A percentile compares a stretch with the other conserved stretches of the same genome.
phyloP scores from a whole-genome alignment of 208 protist genomes.

The Wallacemonas sp. region DNA sequence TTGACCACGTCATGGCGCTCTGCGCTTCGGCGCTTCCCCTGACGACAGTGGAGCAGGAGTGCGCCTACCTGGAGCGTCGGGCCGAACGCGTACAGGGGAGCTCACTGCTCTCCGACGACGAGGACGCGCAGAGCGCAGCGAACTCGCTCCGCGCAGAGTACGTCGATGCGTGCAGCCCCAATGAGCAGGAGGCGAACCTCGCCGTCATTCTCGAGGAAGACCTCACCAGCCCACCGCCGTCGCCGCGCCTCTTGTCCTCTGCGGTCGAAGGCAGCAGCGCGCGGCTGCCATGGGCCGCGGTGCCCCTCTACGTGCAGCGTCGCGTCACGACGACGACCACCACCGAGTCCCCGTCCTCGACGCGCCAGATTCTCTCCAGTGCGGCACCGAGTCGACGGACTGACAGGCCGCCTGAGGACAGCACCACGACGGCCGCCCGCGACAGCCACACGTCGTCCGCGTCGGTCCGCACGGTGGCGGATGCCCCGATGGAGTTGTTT shows the following conservation, averaged over 20 bases:
- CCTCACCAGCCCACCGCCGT: conserved; percentile 2
- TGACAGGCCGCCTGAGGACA: not conserved
- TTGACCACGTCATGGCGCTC: conserved; percentile 8
- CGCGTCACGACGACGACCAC: not conserved
- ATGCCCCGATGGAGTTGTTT: conserved; percentile 6
- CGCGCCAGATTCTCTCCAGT: not conserved
- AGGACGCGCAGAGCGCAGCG: no score
- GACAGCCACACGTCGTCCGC: not conserved
- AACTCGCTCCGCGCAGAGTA: no score
- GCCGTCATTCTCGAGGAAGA: not conserved
- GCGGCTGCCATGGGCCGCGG: conserved; percentile 8
- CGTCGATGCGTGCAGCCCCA: no score
- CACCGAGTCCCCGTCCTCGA: not conserved
- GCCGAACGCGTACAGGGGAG: no score
- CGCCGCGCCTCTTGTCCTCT: conserved; percentile 9
- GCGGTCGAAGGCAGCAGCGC: not conserved
- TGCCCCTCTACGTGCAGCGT: conserved; percentile 1
- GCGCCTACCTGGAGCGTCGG: not conserved
- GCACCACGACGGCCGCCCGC: not conserved
- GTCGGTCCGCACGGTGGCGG: not conserved
- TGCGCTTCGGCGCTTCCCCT: conserved; percentile 5
- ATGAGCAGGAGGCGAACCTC: not conserved
- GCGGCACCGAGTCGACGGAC: no score
- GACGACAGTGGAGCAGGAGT: conserved; percentile 11
- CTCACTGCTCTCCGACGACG: no score